phyloP scores from a whole-genome alignment of 2,329 filamentous ascomycete species.

The Fusarium falciforme region DNA sequence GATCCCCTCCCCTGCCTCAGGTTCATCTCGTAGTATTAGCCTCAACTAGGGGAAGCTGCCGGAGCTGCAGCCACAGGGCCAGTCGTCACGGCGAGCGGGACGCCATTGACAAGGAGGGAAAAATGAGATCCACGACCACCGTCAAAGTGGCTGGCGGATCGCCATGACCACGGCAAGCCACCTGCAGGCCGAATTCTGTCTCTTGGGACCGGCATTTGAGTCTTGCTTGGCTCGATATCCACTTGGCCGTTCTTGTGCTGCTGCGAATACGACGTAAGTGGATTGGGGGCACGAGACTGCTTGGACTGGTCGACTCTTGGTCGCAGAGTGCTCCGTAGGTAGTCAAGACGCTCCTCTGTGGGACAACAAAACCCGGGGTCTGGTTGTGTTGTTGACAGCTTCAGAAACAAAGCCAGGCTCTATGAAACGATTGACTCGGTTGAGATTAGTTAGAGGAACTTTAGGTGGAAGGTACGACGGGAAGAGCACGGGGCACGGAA shows the following conservation, averaged over 20 bases:
- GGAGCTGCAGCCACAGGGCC: constrained; percentile 36
- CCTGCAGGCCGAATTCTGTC: constrained; percentile 26
- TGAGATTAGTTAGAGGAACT: constrained; percentile 26
- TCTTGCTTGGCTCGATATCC: neutral
- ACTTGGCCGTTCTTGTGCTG: constrained; percentile 1
- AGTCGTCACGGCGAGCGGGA: constrained; percentile 29
- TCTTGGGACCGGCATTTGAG: constrained; percentile 25
- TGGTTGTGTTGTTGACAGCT: neutral
- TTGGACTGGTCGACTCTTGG: neutral
- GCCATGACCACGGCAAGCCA: constrained; percentile 31
- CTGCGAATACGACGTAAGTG: constrained; percentile 3
- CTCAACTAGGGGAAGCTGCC: constrained; percentile 38
- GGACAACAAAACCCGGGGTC: neutral
- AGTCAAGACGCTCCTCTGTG: neutral
- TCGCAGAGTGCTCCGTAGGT: neutral
- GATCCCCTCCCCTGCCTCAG: constrained; percentile 25
- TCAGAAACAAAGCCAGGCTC: neutral
- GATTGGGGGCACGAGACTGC: neutral
- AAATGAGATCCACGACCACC: constrained; percentile 34
- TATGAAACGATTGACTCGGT: constrained; percentile 4
- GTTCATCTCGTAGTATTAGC: constrained; percentile 12
- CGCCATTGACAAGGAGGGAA: constrained; percentile 33
- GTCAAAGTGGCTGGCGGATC: constrained; percentile 39
- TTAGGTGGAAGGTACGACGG: constrained; percentile 33
- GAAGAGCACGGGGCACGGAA: constrained; percentile 26